phyloP scores from a whole-genome alignment of 257 asterid genomes.

The Linderniella brevidens region DNA sequence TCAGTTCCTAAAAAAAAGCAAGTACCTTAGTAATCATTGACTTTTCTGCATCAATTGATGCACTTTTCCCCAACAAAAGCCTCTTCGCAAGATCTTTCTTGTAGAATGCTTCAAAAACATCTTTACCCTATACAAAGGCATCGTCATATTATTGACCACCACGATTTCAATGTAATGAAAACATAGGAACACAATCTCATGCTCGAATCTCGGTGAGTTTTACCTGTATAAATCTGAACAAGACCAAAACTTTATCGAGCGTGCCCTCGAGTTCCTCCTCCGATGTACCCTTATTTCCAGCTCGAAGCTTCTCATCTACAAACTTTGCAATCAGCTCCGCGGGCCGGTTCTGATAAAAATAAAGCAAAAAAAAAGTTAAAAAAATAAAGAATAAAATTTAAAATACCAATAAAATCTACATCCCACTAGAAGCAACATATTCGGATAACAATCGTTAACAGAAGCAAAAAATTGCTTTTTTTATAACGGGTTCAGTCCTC shows the following conservation, averaged over 20 bases:
- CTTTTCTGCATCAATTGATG: conserved; percentile 94
- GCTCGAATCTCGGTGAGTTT: background rate
- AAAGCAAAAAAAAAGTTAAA: no score
- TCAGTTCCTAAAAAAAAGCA: background rate
- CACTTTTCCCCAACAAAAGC: conserved; percentile 85
- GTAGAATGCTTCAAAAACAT: conserved; percentile 54
- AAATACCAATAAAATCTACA: no score
- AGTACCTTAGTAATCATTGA: conserved; percentile 65
- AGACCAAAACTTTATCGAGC: conserved; percentile 85
- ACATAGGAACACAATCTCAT: background rate
- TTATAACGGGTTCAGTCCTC: no score
- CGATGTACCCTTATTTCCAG: conserved; percentile 97
- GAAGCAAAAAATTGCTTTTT: no score
- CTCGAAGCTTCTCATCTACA: conserved; percentile 95
- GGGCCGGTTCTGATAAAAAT: conserved; percentile 70
- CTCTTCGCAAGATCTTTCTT: conserved; percentile 78
- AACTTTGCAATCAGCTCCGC: conserved; percentile 96
- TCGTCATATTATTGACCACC: background rate
- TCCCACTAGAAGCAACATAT: no score
- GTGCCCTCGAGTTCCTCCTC: conserved; percentile 99
- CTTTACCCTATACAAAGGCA: conserved; percentile 30
- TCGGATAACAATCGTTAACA: no score
- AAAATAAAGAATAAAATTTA: no score
- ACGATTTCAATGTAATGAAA: background rate
- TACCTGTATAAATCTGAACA: conserved; percentile 97